Conservation (phyloP, 2,329 filamentous ascomycete genomes). For the Verticillium longisporum region DNA sequence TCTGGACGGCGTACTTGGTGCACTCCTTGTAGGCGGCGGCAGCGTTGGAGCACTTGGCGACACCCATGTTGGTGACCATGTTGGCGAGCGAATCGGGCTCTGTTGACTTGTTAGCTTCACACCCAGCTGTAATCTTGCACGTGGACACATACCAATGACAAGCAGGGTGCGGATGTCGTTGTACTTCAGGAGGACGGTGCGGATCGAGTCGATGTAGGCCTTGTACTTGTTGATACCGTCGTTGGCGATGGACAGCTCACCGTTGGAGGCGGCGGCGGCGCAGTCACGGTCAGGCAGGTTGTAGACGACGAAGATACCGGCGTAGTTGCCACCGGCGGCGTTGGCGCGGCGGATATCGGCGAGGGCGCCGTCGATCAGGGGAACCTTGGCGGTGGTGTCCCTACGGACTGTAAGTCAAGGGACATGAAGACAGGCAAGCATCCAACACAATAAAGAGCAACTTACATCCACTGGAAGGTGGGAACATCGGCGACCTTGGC, state of each 20-base stretch:
- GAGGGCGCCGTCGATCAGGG: constrained; percentile 37
- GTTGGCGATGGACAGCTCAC: constrained; percentile 44
- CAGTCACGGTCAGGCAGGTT: constrained; percentile 54
- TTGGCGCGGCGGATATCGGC: constrained; percentile 29
- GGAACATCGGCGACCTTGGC: constrained; percentile 44
- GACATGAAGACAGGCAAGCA: constrained; percentile 3
- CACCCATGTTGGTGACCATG: constrained; percentile 42
- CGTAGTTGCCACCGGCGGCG: constrained; percentile 29
- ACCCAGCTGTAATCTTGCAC: not conserved
- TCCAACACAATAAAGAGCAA: constrained; percentile 6
- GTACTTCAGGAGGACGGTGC: constrained; percentile 31
- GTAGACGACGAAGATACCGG: constrained; percentile 47
- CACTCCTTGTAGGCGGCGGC: constrained; percentile 41
- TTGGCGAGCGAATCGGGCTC: constrained; percentile 55
- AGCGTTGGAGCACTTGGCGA: constrained; percentile 32
- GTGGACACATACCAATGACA: constrained; percentile 27
- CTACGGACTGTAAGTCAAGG: constrained; percentile 20
- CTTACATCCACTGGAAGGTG: constrained; percentile 46
- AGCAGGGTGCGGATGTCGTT: constrained; percentile 36
- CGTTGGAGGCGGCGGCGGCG: constrained; percentile 46
- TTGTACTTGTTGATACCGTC: constrained; percentile 48
- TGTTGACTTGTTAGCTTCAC: constrained; percentile 20
- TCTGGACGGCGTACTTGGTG: constrained; percentile 42
- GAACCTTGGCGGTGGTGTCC: constrained; percentile 42
- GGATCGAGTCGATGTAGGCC: constrained; percentile 45